Base-by-base conservation (phyloP, 2,329 filamentous ascomycete species). In the Fusarium concolor region DNA sequence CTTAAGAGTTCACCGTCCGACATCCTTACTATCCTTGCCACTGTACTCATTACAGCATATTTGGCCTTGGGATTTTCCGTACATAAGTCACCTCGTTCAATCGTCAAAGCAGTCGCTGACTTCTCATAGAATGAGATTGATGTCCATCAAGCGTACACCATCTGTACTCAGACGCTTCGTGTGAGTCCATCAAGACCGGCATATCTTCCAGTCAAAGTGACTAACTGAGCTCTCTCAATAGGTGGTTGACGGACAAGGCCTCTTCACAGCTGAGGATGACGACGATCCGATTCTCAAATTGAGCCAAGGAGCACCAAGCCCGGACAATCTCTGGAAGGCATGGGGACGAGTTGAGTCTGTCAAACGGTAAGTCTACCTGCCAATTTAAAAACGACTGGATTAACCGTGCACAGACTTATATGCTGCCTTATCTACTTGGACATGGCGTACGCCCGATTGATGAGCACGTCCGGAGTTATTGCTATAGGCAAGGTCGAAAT, bases 391-490 rank as follows among this genome's bases (percentile, higher is more conserved):
- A 3, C 29, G 20, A 3, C 20, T 6, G 17, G 10, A 39, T 35
- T 43, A 28, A 62, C 14, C 15, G 2, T 18, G 3, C 10, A 7
- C 22, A 62, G 55, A 3, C n/a, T 59, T 5, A 44, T 59, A 9
- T 62, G 45, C 14, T 62, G 59, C 11, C 42, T 62, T 22, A 37
- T 50, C 1, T 62, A 44, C 28, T 22, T 62, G 11, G 59, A 59
- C 20, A 63, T 60, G 60, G 56, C 60, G 24, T 63, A 60, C n/a
- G 44, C 56, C 10, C 56, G 60, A 3, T 26, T 62, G 10, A 59
- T 44, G 47, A 44, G 42, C 22, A 53, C 37, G 1, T 33, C 59
- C 2, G 59, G 60, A 5, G 60, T 60, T 3, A 63, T 63, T 18
- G 56, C 53, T 1, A 60, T 63, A 43, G 44, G 60, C 22, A 60